Base-by-base conservation (phyloP, 176 grass and related monocot genomes). In the Aegilops sharonensis region DNA sequence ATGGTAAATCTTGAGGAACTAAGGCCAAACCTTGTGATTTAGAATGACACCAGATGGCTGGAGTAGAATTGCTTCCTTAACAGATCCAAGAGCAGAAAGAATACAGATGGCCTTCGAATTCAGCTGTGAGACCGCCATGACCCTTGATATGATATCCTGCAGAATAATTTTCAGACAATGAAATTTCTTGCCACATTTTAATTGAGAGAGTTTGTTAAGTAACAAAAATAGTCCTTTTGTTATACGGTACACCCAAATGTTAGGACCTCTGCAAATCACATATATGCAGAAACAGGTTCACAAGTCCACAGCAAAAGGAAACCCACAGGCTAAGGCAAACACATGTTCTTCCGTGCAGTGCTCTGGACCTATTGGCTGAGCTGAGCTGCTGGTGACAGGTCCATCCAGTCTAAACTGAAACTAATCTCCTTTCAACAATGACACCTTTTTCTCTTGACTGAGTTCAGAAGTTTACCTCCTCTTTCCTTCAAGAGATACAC, bases 1-100 rank as follows among this genome's bases (percentile, higher is more conserved):
- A 42, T 35, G 27, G 75, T 67, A 50, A 67, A 80, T 11, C 40
- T 79, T 60, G 67, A 59, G 39, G 43, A 60, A 64, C 64, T 73
- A 84, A 82, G 84, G 56, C 23, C 43, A 68, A 80, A 91, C 89
- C 89, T 91, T 80, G 81, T 91, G 77, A 81, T 36, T 77, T 85
- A 68, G 50, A 67, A 60, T 20, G 52, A 64, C 70, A 88, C 74
- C 29, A 9, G 89, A 61, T 81, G 89, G 50, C 21, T 84, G 89
- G 39, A 84, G 47, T 50, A 91, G 50, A 68, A 80, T 54, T 50
- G 77, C 82, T 81, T 88, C 81, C 52, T 77, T 86, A 61, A 88
- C 50, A 20, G 63, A 31, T 64, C 85, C 89, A 27, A 70, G 39
- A 13, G 75, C 89, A 42, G 85, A 91, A 67, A 91, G 77, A 54